phyloP scores from a whole-genome alignment of 2,329 filamentous ascomycete species.

The Paramyrothecium roridum region DNA sequence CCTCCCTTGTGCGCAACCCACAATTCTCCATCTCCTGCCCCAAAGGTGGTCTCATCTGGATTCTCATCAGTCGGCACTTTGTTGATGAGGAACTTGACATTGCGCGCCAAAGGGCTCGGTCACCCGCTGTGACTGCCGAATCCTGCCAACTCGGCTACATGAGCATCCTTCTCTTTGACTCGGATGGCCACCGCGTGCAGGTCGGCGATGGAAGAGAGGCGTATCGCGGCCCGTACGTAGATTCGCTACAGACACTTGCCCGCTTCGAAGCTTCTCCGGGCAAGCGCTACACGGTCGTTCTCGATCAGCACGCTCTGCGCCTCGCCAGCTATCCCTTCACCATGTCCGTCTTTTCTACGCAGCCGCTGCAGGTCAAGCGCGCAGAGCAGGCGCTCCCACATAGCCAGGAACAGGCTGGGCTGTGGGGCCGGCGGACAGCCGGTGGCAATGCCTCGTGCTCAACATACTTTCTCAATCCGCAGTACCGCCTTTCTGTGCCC shows the following conservation, averaged over 20 bases:
- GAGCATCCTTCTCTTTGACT: conserved; percentile 77
- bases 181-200: conserved; percentile 67
- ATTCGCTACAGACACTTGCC: conserved; percentile 87
- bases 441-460: conserved; percentile 79
- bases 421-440: conserved; percentile 76
- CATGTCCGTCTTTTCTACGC: conserved; percentile 74
- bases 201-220: conserved; percentile 64
- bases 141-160: conserved; percentile 73
- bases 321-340: conserved; percentile 78
- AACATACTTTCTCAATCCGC: conserved; percentile 81
- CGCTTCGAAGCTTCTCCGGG: conserved; percentile 49
- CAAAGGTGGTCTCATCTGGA: conserved; percentile 67
- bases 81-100: conserved; percentile 62
- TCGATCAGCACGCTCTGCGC: conserved; percentile 77
- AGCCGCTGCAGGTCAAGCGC: conserved; percentile 55
- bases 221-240: conserved; percentile 81
- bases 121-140: conserved; percentile 35
- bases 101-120: conserved; percentile 38
- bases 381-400: conserved; percentile 59
- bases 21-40: conserved; percentile 68
- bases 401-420: conserved; percentile 55
- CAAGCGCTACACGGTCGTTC: conserved; percentile 57
- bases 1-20: conserved; percentile 62
- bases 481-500: conserved; percentile 67
- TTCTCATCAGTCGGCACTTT: conserved; percentile 85